phyloP scores from a whole-genome alignment of 805 yeast genomes.

The Pichia paraexigua region DNA sequence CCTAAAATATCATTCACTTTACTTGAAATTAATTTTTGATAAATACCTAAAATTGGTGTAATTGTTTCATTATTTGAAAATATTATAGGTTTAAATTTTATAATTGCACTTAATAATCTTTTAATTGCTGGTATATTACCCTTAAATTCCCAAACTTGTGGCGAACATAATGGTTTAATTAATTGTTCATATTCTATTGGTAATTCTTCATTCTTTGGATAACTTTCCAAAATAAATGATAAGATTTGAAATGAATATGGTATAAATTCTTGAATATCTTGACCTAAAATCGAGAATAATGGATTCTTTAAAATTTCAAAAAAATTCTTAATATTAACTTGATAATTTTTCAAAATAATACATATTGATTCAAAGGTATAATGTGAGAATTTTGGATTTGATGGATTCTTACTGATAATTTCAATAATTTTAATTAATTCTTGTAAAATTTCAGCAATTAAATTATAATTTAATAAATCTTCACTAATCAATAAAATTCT shows the following conservation, averaged over 20 bases:
- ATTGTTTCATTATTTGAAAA: slow-evolving; percentile 34
- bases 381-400: slow-evolving; percentile 91
- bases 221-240: slow-evolving; percentile 62
- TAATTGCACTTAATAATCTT: slow-evolving; percentile 63
- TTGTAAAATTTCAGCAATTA: slow-evolving; percentile 42
- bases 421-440: slow-evolving; percentile 65
- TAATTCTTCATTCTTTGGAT: slow-evolving; percentile 40
- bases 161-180: slow-evolving; percentile 76
- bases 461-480: slow-evolving; percentile 42
- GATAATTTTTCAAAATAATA: slow-evolving; percentile 51
- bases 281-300: slow-evolving; percentile 57
- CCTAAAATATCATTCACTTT: slow-evolving; percentile 75
- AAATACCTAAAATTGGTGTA: slow-evolving; percentile 91
- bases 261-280: slow-evolving; percentile 87
- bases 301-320: slow-evolving; percentile 57
- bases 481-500: slow-evolving; percentile 69
- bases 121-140: slow-evolving; percentile 94
- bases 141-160: slow-evolving; percentile 85
- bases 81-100: slow-evolving; percentile 37
- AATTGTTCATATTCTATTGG: slow-evolving; percentile 61
- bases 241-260: slow-evolving; percentile 92
- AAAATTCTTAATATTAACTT: slow-evolving; percentile 29
- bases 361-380: slow-evolving; percentile 86
- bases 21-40: slow-evolving; percentile 85
- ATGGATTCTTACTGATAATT: slow-evolving; percentile 78